Conservation (phyloP, 495 filamentous ascomycete species). For the Aspergillus ostianus region DNA sequence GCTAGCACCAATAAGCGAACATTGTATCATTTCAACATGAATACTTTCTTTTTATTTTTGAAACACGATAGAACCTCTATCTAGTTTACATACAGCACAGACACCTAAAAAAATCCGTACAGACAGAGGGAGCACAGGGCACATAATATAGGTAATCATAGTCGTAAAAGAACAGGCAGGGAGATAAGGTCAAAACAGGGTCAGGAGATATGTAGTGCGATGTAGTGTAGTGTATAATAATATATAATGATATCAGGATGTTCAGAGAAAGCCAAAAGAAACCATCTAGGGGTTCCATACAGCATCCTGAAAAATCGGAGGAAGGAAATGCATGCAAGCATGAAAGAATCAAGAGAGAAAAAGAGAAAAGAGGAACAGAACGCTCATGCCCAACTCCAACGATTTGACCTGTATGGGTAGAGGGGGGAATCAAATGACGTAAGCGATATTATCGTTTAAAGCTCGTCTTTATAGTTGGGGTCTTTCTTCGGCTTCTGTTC, state of each 20-base stretch:
- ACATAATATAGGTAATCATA: not conserved
- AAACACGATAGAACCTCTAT: slow-evolving; percentile 3
- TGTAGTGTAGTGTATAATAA: not conserved
- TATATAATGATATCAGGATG: not conserved
- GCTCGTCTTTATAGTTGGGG: slow-evolving; percentile 40
- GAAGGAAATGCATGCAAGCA: not conserved
- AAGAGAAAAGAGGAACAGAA: slow-evolving; percentile 6
- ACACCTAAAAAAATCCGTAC: no score
- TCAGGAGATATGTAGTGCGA: not conserved
- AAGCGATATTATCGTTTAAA: slow-evolving; percentile 23
- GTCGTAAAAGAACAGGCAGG: not conserved
- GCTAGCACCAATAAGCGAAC: not conserved
- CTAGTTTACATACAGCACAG: slow-evolving; percentile 9
- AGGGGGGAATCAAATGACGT: slow-evolving; percentile 6
- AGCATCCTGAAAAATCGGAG: not conserved
- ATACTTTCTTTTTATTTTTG: slow-evolving; percentile 3
- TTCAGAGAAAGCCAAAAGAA: no score
- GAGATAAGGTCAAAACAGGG: not conserved
- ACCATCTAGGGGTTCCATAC: not conserved
- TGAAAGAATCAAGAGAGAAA: not conserved
- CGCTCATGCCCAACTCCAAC: slow-evolving; percentile 16
- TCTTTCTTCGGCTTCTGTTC: slow-evolving; percentile 22
- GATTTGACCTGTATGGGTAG: slow-evolving; percentile 5
- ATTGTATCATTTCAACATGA: not conserved
- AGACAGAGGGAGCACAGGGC: not conserved